Evolutionary conservation across 2,329 filamentous ascomycete species (phyloP).

Genomic region (Diplodia scrobiculata): DNA sequence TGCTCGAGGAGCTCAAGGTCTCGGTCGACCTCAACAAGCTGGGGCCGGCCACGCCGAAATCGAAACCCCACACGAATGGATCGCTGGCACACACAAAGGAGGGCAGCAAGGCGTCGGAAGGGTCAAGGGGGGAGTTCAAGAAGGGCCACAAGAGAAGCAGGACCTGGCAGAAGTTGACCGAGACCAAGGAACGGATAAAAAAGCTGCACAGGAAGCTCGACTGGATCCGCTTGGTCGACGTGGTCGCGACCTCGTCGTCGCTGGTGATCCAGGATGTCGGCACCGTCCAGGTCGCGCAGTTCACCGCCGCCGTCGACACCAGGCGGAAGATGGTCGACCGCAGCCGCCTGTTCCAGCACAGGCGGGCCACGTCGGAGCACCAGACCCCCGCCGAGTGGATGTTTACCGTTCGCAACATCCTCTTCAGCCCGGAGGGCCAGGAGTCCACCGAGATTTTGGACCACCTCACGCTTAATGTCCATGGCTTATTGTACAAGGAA

Average conservation of each 20-base stretch:
- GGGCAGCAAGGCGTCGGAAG: constrained; percentile 38
- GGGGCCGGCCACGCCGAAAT: constrained; percentile 40
- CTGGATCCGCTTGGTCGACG: constrained; percentile 86
- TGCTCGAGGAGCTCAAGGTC: constrained; percentile 80
- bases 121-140: constrained; percentile 35
- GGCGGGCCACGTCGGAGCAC: constrained; percentile 56
- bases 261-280: constrained; percentile 79
- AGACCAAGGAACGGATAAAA: constrained; percentile 82
- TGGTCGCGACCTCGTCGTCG: constrained; percentile 79
- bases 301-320: constrained; percentile 87
- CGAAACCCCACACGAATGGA: constrained; percentile 9
- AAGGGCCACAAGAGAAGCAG: constrained; percentile 57
- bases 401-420: constrained; percentile 76
- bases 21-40: constrained; percentile 75
- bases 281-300: constrained; percentile 77
- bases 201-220: constrained; percentile 80
- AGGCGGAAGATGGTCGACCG: constrained; percentile 87
- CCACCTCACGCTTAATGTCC: constrained; percentile 82
- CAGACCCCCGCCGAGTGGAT: constrained; percentile 89
- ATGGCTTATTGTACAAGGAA: constrained; percentile 84
- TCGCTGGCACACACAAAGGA: constrained; percentile 2
- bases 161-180: constrained; percentile 78
- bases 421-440: constrained; percentile 82
- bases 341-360: constrained; percentile 81
- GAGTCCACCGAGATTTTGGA: constrained; percentile 89